A percentile compares a stretch with the other conserved stretches of the same genome.
These are phyloP conservation scores for Mycena sanguinolenta DNA, from an alignment of 768 basidiomycete species.

Conservation along the genomic window DNA sequence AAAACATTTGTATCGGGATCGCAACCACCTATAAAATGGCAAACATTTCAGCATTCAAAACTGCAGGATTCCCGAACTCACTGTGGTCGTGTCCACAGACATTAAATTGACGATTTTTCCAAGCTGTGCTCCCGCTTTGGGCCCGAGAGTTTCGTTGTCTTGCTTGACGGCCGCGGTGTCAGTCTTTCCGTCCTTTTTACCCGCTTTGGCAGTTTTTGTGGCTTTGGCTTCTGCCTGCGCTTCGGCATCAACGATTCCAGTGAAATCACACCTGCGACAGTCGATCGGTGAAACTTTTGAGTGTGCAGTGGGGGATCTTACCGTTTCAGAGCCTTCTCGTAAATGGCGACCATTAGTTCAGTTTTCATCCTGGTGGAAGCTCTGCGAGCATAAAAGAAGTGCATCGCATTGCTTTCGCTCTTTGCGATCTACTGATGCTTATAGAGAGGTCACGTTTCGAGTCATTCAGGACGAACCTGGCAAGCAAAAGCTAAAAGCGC, in stretches of 20 bases:
- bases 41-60: not conserved
- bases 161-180: slow-evolving; percentile 21
- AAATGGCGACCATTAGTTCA: slow-evolving; percentile 87
- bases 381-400: slow-evolving; percentile 83
- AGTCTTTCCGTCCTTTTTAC: slow-evolving; percentile 50
- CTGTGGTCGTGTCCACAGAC: slow-evolving; percentile 74
- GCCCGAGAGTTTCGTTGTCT: slow-evolving; percentile 51
- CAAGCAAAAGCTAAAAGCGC: slow-evolving; percentile 81
- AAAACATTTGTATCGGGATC: not conserved
- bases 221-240: slow-evolving; percentile 49
- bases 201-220: slow-evolving; percentile 53
- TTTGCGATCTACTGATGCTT: slow-evolving; percentile 64
- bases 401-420: slow-evolving; percentile 76
- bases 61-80: slow-evolving; percentile 38
- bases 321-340: slow-evolving; percentile 85
- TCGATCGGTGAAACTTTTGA: not conserved
- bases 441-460: not conserved
- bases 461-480: not conserved
- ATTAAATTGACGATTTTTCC: slow-evolving; percentile 93
- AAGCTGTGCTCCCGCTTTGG: slow-evolving; percentile 82
- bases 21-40: not conserved
- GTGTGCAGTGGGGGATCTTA: not conserved
- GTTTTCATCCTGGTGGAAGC: slow-evolving; percentile 77
- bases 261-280: slow-evolving; percentile 65
- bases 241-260: slow-evolving; percentile 69